phyloP scores from a whole-genome alignment of 2,329 filamentous ascomycete genomes.

The Beauveria brongniartii region DNA sequence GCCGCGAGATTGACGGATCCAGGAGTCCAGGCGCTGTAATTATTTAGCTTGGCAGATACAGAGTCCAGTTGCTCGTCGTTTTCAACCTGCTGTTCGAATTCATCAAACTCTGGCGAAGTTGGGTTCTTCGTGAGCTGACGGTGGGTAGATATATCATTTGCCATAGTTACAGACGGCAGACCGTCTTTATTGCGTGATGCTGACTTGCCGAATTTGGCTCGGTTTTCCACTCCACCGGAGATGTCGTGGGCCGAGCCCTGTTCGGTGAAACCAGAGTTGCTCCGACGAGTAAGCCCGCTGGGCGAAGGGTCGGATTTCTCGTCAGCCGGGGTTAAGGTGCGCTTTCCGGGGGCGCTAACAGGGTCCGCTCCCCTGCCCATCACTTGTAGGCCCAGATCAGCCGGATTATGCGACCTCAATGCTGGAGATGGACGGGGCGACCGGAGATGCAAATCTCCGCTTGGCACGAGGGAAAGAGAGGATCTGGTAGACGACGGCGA shows the following conservation, averaged over 20 bases:
- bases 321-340: constrained; percentile 3
- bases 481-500: constrained; percentile 25
- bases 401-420: constrained; percentile 3
- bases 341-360: neutral
- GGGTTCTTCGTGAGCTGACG: constrained; percentile 26
- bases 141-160: constrained; percentile 6
- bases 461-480: neutral
- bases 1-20: neutral
- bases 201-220: constrained; percentile 3
- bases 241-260: neutral
- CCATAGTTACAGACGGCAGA: constrained; percentile 22
- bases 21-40: constrained; percentile 22
- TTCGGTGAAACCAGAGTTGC: constrained; percentile 7
- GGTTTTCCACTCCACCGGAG: constrained; percentile 1
- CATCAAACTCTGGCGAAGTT: constrained; percentile 46
- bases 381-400: constrained; percentile 1
- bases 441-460: constrained; percentile 9
- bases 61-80: constrained; percentile 13
- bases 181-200: constrained; percentile 4
- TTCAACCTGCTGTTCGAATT: constrained; percentile 32
- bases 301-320: constrained; percentile 3
- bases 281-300: constrained; percentile 4
- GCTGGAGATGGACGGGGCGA: constrained; percentile 2
- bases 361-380: neutral
- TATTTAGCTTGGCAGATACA: constrained; percentile 18